Evolutionary conservation across 2,329 filamentous ascomycete species (phyloP).

Genomic region (Pochonia chlamydosporia): DNA sequence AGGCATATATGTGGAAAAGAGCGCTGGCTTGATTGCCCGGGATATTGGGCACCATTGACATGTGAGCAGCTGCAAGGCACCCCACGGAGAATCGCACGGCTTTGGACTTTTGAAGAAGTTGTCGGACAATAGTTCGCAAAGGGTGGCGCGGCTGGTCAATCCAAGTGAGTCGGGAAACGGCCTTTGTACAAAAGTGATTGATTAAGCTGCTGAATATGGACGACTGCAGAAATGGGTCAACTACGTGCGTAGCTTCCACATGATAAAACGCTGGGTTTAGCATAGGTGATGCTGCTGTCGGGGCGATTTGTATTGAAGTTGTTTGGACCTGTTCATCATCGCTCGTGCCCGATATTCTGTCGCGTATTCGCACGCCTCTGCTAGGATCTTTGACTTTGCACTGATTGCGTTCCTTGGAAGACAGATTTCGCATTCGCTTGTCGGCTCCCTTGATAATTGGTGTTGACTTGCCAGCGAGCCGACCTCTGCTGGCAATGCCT

Average conservation of each 20-base stretch:
- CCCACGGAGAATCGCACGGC: conserved; percentile 12
- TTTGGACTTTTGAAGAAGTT: conserved; percentile 10
- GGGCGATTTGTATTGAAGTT: too few relatives aligned
- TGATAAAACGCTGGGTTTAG: background rate
- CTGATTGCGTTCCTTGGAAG: too few relatives aligned
- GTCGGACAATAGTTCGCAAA: conserved; percentile 11
- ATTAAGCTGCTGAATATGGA: conserved; percentile 12
- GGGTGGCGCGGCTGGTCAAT: conserved; percentile 15
- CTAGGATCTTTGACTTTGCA: background rate
- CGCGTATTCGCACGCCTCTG: too few relatives aligned
- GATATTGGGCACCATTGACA: conserved; percentile 5
- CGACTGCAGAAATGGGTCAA: background rate
- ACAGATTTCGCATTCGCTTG: too few relatives aligned
- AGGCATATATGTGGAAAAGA: conserved; percentile 1
- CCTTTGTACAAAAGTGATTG: conserved; percentile 13
- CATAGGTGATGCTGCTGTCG: background rate
- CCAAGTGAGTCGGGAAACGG: conserved; percentile 15
- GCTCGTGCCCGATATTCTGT: too few relatives aligned
- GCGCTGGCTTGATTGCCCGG: background rate
- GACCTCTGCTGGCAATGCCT: conserved; percentile 16
- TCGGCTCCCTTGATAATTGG: conserved; percentile 5
- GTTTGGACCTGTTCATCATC: too few relatives aligned
- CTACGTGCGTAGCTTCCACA: background rate
- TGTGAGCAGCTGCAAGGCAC: conserved; percentile 8
- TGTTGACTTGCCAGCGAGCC: conserved; percentile 10